Evolutionary conservation across 257 asterid species (phyloP).

Genomic region (Linderniella brevidens): DNA sequence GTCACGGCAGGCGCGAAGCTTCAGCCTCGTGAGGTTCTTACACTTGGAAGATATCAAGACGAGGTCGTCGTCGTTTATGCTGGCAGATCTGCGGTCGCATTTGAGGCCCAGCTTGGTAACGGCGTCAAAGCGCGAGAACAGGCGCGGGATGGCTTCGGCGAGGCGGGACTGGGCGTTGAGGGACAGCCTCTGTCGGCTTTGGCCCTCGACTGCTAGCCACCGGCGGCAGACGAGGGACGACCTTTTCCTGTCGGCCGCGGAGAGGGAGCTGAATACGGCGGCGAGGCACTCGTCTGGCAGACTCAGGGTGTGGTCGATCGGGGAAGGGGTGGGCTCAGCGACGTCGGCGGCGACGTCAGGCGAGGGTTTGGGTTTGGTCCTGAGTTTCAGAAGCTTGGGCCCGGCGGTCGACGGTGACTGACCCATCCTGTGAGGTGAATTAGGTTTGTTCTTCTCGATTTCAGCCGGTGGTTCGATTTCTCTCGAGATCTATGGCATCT

Average conservation of each 20-base stretch:
- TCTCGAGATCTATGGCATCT: no score
- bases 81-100: conserved; percentile 83
- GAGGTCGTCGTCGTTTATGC: conserved; percentile 52
- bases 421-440: no score
- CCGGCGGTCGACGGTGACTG: no score
- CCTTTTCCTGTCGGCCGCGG: conserved; percentile 1
- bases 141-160: conserved; percentile 15
- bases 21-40: conserved; percentile 49
- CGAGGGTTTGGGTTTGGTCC: no score
- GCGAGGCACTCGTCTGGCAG: conserved; percentile 4
- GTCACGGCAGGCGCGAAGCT: conserved; percentile 79
- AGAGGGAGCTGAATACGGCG: conserved; percentile 1
- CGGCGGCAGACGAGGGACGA: conserved; percentile 64
- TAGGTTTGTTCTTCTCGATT: no score
- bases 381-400: no score
- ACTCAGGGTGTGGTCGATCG: conserved; percentile 1
- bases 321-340: no score
- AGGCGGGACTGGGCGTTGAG: conserved; percentile 58
- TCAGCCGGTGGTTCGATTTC: no score
- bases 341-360: no score
- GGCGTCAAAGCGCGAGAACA: conserved; percentile 60
- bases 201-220: conserved; percentile 71
- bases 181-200: conserved; percentile 80
- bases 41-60: conserved; percentile 42
- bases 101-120: conserved; percentile 71